phyloP scores from a whole-genome alignment of 2,329 filamentous ascomycete genomes.

The Pseudogymnoascus verrucosus region DNA sequence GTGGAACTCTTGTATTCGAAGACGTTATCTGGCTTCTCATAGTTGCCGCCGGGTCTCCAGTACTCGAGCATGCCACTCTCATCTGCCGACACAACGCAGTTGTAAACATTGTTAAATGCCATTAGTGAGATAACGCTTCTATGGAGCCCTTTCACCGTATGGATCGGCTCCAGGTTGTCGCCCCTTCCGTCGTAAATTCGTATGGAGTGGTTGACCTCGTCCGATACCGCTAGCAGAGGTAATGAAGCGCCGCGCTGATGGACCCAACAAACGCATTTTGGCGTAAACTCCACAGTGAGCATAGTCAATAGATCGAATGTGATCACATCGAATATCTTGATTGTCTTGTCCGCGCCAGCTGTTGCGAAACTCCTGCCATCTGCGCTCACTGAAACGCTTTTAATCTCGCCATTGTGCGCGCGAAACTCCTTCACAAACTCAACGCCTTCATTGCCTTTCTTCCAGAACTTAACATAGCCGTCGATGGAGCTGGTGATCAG shows the following conservation, averaged over 20 bases:
- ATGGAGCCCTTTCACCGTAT: slow-evolving; percentile 74
- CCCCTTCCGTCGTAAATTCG: slow-evolving; percentile 85
- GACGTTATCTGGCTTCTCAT: slow-evolving; percentile 85
- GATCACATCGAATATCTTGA: slow-evolving; percentile 76
- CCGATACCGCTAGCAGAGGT: slow-evolving; percentile 76
- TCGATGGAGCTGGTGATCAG: slow-evolving; percentile 89
- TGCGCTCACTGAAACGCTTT: slow-evolving; percentile 72
- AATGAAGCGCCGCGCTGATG: slow-evolving; percentile 81
- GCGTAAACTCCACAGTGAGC: slow-evolving; percentile 66
- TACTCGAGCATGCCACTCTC: slow-evolving; percentile 93
- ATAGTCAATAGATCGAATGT: slow-evolving; percentile 84
- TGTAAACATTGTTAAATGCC: slow-evolving; percentile 78
- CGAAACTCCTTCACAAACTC: slow-evolving; percentile 99
- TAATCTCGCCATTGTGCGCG: slow-evolving; percentile 80
- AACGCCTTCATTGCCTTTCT: slow-evolving; percentile 81
- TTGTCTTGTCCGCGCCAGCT: slow-evolving; percentile 65
- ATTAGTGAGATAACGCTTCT: slow-evolving; percentile 73
- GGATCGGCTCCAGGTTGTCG: slow-evolving; percentile 66
- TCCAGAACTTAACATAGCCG: slow-evolving; percentile 99
- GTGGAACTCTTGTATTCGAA: slow-evolving; percentile 92
- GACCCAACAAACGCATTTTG: slow-evolving; percentile 83
- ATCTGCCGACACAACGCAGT: slow-evolving; percentile 88
- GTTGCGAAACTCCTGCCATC: slow-evolving; percentile 94
- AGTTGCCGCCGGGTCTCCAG: slow-evolving; percentile 73
- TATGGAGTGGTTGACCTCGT: slow-evolving; percentile 63